phyloP scores from a whole-genome alignment of 345 rosid genomes.

The Linum usitatissimum region DNA sequence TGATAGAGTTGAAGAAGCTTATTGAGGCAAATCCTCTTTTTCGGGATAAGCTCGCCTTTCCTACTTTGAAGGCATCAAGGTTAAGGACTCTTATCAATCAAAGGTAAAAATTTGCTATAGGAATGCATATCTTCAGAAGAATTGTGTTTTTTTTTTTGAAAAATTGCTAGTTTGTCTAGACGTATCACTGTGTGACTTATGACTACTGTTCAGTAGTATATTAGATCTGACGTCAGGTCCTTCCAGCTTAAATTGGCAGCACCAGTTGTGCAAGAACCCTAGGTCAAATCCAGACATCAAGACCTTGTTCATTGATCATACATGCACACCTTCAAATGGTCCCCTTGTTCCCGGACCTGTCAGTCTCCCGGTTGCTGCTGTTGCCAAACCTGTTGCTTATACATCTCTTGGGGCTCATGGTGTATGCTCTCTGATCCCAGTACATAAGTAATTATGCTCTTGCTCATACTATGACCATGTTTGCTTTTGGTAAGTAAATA shows the following conservation, averaged over 20 bases:
- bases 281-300: slow-evolving; percentile 80
- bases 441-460: neutral
- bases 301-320: slow-evolving; percentile 65
- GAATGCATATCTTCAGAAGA: neutral
- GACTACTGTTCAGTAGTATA: neutral
- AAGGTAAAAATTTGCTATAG: slow-evolving; percentile 31
- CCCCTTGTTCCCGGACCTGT: slow-evolving; percentile 55
- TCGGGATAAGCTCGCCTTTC: slow-evolving; percentile 60
- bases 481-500: slow-evolving; percentile 2
- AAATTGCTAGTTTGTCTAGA: neutral
- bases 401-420: slow-evolving; percentile 45
- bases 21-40: slow-evolving; percentile 73
- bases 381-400: slow-evolving; percentile 45
- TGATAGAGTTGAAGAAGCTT: slow-evolving; percentile 56
- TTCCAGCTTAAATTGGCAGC: slow-evolving; percentile 87
- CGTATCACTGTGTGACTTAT: neutral
- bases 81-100: slow-evolving; percentile 67
- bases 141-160: neutral
- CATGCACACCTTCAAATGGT: slow-evolving; percentile 58
- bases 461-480: neutral
- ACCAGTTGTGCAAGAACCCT: slow-evolving; percentile 77
- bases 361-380: slow-evolving; percentile 47
- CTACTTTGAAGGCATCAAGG: slow-evolving; percentile 55
- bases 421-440: slow-evolving; percentile 27
- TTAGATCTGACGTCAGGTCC: slow-evolving; percentile 3